A percentile compares a stretch with the other conserved stretches of the same genome.
phyloP scores from a whole-genome alignment of 208 protist genomes.

The Trypanosoma grayi region DNA sequence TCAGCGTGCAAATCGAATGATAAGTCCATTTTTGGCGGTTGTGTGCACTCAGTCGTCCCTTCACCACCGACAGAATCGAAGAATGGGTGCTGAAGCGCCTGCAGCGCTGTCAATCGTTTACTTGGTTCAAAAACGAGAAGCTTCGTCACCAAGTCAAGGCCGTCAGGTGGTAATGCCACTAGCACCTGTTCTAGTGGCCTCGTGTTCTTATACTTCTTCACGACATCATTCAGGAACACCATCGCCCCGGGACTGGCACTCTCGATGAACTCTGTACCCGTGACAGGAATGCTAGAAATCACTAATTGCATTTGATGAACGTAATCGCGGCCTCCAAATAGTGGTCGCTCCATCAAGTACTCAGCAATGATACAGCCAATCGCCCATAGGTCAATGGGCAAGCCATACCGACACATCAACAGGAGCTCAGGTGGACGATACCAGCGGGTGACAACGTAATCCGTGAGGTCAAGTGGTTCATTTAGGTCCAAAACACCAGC shows the following conservation, averaged over 20 bases:
- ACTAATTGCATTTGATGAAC: slow-evolving; percentile 89
- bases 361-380: slow-evolving; percentile 99
- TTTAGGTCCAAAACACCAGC: slow-evolving; percentile 62
- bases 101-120: slow-evolving; percentile 83
- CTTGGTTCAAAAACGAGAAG: slow-evolving; percentile 92
- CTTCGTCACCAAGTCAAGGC: slow-evolving; percentile 80
- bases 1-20: slow-evolving; percentile 84
- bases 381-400: slow-evolving; percentile 97
- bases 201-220: slow-evolving; percentile 61
- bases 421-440: slow-evolving; percentile 99
- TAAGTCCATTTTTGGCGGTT: slow-evolving; percentile 54
- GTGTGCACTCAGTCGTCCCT: slow-evolving; percentile 32
- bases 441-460: slow-evolving; percentile 98
- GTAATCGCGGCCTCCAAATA: slow-evolving; percentile 89
- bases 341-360: slow-evolving; percentile 82
- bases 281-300: slow-evolving; percentile 73
- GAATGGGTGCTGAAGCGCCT: slow-evolving; percentile 86
- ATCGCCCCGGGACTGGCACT: slow-evolving; percentile 36
- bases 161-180: slow-evolving; percentile 55
- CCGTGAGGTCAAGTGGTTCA: slow-evolving; percentile 90
- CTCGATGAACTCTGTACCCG: slow-evolving; percentile 63
- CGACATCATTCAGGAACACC: slow-evolving; percentile 67
- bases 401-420: slow-evolving; percentile 90
- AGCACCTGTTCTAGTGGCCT: slow-evolving; percentile 58
- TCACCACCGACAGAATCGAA: slow-evolving; percentile 60